Evolutionary conservation across 495 filamentous ascomycete species (phyloP).

Genomic region (Annulohypoxylon bovei): DNA sequence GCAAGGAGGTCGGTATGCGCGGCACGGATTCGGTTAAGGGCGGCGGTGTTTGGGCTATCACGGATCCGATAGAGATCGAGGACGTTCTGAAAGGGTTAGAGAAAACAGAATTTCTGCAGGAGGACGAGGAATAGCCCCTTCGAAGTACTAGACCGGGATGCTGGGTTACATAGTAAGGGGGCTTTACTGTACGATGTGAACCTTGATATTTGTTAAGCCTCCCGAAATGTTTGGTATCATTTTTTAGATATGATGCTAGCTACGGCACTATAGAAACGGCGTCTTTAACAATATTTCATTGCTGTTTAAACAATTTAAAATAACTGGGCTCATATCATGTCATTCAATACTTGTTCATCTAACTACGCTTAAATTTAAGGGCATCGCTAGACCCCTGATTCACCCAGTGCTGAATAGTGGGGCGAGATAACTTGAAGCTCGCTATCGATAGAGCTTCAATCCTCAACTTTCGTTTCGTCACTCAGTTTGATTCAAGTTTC

Average conservation of each 20-base stretch:
- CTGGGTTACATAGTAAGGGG: not conserved
- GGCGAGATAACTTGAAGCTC: constrained; percentile 6
- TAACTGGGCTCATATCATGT: not conserved
- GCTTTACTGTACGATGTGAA: not conserved
- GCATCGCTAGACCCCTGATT: not conserved
- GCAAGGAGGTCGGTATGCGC: constrained; percentile 91
- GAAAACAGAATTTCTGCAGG: constrained; percentile 68
- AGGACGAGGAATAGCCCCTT: constrained; percentile 49
- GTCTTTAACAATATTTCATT: not conserved
- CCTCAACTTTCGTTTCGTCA: constrained; percentile 4
- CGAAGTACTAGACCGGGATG: not conserved
- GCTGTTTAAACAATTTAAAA: not conserved
- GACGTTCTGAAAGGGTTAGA: constrained; percentile 76
- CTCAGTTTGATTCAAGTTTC: not conserved
- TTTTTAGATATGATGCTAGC: constrained; percentile 1
- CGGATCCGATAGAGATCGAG: constrained; percentile 82
- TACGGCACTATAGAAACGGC: not conserved
- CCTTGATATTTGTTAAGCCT: not conserved
- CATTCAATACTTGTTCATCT: not conserved
- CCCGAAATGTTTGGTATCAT: not conserved
- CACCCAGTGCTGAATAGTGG: constrained; percentile 13
- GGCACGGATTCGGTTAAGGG: constrained; percentile 80
- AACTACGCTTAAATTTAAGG: not conserved
- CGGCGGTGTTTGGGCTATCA: constrained; percentile 94
- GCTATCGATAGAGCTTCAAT: constrained; percentile 30